Percentiles rank a stretch among this genome's conserved stretches.
These are phyloP conservation scores for Gynostemma pentaphyllum DNA, from an alignment of 306 rosid species.

Conservation along the genomic window DNA sequence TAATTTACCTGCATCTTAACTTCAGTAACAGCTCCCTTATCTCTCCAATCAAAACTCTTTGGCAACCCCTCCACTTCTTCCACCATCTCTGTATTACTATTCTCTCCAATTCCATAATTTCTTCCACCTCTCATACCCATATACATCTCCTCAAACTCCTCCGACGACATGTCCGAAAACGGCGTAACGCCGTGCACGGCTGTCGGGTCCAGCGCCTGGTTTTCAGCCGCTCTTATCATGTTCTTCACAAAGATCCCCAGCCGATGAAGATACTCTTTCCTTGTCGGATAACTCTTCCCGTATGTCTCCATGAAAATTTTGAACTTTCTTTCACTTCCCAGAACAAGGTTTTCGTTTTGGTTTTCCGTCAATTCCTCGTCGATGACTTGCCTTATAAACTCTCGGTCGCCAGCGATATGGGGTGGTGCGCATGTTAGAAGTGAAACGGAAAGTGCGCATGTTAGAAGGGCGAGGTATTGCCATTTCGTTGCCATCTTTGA, in stretches of 20 bases:
- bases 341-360: conserved; percentile 1
- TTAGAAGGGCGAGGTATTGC: background rate
- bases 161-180: conserved; percentile 57
- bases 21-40: conserved; percentile 75
- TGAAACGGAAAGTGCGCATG: background rate
- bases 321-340: conserved; percentile 50
- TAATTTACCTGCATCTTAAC: conserved; percentile 76
- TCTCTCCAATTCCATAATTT: background rate
- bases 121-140: conserved; percentile 38
- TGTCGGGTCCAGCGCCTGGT: conserved; percentile 71
- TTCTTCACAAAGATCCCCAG: conserved; percentile 55
- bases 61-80: conserved; percentile 48
- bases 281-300: conserved; percentile 45
- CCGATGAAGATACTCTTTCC: conserved; percentile 64
- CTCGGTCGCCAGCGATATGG: background rate
- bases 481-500: background rate
- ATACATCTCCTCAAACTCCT: conserved; percentile 51
- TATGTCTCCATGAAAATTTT: conserved; percentile 44
- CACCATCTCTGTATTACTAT: conserved; percentile 11
- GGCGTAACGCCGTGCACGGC: conserved; percentile 81
- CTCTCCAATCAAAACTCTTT: conserved; percentile 82
- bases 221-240: conserved; percentile 53
- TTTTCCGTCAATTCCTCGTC: background rate
- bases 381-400: background rate
- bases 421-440: background rate